Percentiles rank a stretch among this genome's conserved stretches.
Conservation (phyloP, 2,329 filamentous ascomycete genomes). For the Cladorrhinum sp. region DNA sequence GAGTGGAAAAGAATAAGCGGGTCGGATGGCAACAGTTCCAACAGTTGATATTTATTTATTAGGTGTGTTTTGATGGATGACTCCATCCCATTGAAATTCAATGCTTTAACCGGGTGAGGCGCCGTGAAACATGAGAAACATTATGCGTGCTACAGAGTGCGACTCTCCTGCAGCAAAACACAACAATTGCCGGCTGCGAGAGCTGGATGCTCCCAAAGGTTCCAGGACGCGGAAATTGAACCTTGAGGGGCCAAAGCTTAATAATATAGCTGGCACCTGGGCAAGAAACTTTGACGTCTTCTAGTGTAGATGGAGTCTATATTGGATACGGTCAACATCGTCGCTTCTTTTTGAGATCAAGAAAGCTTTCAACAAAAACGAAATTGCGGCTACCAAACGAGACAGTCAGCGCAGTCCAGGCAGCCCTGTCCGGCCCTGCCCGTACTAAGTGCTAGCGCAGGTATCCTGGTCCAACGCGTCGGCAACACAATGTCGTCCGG, state of each 20-base stretch:
- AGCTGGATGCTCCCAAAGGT: not conserved
- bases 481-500: constrained; percentile 18
- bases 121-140: constrained; percentile 12
- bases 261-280: too few species aligned
- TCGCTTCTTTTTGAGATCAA: not conserved
- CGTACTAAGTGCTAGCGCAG: not conserved
- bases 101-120: constrained; percentile 2
- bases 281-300: not conserved
- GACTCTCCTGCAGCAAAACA: not conserved
- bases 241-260: not conserved
- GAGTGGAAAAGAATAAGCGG: too few species aligned
- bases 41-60: not conserved
- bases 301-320: too few species aligned
- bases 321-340: not conserved
- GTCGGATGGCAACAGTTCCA: too few species aligned
- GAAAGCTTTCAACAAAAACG: not conserved
- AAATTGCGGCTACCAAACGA: constrained; percentile 5
- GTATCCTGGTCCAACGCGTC: constrained; percentile 17
- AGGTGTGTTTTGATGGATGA: not conserved
- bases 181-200: not conserved
- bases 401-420: constrained; percentile 16
- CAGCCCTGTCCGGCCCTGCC: constrained; percentile 9
- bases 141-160: not conserved
- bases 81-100: not conserved
- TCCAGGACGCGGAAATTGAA: not conserved